Percentiles rank a stretch among this genome's conserved stretches.
Evolutionary conservation across 1,284 basidiomycete genomes (phyloP).

Genomic region (Puccinia polysora): DNA sequence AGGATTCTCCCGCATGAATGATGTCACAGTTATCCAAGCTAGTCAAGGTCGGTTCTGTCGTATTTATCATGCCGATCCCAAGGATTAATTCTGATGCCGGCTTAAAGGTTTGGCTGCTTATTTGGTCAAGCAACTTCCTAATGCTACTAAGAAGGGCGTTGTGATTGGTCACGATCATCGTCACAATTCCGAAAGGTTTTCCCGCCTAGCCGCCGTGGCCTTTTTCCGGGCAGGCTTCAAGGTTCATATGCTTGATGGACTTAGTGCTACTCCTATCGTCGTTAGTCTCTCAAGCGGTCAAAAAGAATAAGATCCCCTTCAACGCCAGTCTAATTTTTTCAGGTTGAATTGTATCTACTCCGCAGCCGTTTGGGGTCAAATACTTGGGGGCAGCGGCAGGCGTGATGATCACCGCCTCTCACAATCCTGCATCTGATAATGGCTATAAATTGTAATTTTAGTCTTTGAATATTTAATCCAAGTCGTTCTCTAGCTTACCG

Average conservation of each 20-base stretch:
- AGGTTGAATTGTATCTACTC: background rate
- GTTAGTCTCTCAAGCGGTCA: conserved; percentile 48
- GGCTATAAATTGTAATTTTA: conserved; percentile 67
- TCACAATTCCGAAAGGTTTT: conserved; percentile 71
- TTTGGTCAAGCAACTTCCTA: conserved; percentile 58
- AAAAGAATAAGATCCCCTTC: background rate
- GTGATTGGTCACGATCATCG: conserved; percentile 75
- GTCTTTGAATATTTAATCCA: background rate
- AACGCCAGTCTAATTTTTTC: background rate
- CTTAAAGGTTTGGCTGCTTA: conserved; percentile 67
- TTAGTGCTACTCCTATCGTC: conserved; percentile 75
- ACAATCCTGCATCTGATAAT: conserved; percentile 60
- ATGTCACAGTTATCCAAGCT: conserved; percentile 72
- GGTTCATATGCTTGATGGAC: conserved; percentile 64
- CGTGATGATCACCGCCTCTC: conserved; percentile 68
- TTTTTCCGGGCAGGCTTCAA: conserved; percentile 65
- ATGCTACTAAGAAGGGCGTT: conserved; percentile 62
- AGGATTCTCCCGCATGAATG: conserved; percentile 79
- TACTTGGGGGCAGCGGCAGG: conserved; percentile 67
- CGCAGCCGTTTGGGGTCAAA: conserved; percentile 71
- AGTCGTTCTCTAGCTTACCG: conserved; percentile 7
- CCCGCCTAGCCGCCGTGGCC: conserved; percentile 64
- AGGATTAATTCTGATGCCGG: conserved; percentile 1
- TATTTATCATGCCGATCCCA: background rate
- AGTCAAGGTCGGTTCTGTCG: conserved; percentile 61